Evolutionary conservation across 176 grass and related monocot species (phyloP), one percentile per base, ranked within the genome.

Genomic region (Luzula sylvatica): DNA sequence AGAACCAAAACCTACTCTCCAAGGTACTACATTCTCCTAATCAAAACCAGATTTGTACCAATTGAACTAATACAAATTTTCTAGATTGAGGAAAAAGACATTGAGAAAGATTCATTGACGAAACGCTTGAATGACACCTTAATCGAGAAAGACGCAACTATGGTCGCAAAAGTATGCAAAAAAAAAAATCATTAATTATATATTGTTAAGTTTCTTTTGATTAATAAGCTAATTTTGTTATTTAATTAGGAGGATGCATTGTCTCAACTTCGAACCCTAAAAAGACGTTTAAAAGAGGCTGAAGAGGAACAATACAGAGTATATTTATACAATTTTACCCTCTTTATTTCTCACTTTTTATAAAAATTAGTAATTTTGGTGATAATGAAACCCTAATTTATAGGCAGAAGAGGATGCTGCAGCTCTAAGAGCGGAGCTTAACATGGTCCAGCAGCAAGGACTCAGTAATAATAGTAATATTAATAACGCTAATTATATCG

Each of bases 291-390:
- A 17, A 96, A 89, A 71, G 90, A 96, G 47, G 84, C 90, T 67
- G 90, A 96, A 74, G 90, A 96, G 51, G 90, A 96, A 49, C 90
- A 96, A 42, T 96, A 89, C 52, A 82, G 77, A 75, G 84, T 96
- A 89, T 80, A 69, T 73, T 19, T 14, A 11, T 13, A 40, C 52
- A 25, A 19, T 38, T 26, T 26, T 40, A 15, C 26, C 52, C 20
- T 35, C 30, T 35, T 35, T 35, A 53, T 53, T 19, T 11, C 55
- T 43, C 3, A n/a, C n/a, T 5, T 7, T 4, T 68, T 42, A 23
- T 13, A 24, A 6, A 55, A 21, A 15, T 20, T 23, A 14, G 20
- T 64, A 23, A 53, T 41, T 50, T 15, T 43, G 56, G 55, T 87
- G 8, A 52, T 76, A 9, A 51, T 72, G 46, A 19, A 56, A 56